Conservation (phyloP, 352 stramenopile species). For the Pythium inflatum region DNA sequence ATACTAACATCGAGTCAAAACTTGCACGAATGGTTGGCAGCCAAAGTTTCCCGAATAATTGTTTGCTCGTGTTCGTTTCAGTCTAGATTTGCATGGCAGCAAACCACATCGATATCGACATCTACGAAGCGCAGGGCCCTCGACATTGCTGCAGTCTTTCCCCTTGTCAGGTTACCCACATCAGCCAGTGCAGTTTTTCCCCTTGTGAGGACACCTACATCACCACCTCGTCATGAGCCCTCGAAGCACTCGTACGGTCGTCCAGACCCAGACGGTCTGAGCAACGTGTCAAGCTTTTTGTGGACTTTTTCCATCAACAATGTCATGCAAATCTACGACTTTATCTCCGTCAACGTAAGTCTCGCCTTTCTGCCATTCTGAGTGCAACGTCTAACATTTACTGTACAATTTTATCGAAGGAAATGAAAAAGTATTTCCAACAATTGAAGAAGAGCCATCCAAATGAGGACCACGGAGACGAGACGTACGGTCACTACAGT, state of each 20-base stretch:
- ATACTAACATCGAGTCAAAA: no score
- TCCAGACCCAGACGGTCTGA: slow-evolving; percentile 12
- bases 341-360: slow-evolving; percentile 13
- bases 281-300: slow-evolving; percentile 6
- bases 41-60: no score
- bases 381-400: no score
- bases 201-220: neutral
- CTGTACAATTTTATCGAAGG: neutral
- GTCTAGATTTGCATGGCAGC: neutral
- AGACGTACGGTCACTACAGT: slow-evolving; percentile 6
- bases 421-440: slow-evolving; percentile 2
- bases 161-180: neutral
- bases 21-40: no score
- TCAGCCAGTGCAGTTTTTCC: slow-evolving; percentile 1
- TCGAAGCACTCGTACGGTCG: neutral
- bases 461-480: neutral
- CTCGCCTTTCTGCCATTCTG: neutral
- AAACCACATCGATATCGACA: neutral
- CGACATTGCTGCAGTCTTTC: neutral
- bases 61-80: no score
- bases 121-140: no score
- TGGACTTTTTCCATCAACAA: slow-evolving; percentile 22
- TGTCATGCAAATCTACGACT: slow-evolving; percentile 21
- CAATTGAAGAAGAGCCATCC: slow-evolving; percentile 5
- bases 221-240: neutral